These are phyloP conservation scores for Rhizophagus sp. DNA, from an alignment of 192 early-diverging fungal genomes.

Conservation along the genomic window DNA sequence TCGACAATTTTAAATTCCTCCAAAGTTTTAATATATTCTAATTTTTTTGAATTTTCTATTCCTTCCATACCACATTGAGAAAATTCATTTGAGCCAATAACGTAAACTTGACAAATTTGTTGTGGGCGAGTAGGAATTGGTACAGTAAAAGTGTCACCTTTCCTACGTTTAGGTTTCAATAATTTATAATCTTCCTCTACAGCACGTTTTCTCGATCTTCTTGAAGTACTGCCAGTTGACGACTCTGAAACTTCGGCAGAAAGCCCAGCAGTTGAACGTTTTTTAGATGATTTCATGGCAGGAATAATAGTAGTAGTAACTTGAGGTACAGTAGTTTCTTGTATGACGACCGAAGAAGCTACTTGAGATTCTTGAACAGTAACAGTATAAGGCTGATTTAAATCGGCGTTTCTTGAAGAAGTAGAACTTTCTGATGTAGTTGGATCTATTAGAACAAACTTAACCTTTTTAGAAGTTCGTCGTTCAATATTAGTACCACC, in stretches of 20 bases:
- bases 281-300: background rate
- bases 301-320: background rate
- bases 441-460: background rate
- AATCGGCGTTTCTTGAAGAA: background rate
- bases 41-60: background rate
- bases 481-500: background rate
- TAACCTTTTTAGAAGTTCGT: background rate
- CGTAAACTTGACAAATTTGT: background rate
- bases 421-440: background rate
- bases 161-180: background rate
- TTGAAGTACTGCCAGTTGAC: background rate
- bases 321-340: background rate
- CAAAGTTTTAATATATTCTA: background rate
- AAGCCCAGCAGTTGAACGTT: too few relatives aligned
- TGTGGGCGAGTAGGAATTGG: background rate
- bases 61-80: background rate
- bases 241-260: background rate
- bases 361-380: background rate
- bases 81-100: background rate
- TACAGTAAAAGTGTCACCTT: background rate
- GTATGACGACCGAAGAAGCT: background rate
- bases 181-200: background rate
- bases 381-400: background rate
- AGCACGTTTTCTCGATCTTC: background rate
- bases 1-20: background rate